Evolutionary conservation across 2,329 filamentous ascomycete species (phyloP), one percentile per base, ranked within the genome.

Genomic region (Colletotrichum eleusines): DNA sequence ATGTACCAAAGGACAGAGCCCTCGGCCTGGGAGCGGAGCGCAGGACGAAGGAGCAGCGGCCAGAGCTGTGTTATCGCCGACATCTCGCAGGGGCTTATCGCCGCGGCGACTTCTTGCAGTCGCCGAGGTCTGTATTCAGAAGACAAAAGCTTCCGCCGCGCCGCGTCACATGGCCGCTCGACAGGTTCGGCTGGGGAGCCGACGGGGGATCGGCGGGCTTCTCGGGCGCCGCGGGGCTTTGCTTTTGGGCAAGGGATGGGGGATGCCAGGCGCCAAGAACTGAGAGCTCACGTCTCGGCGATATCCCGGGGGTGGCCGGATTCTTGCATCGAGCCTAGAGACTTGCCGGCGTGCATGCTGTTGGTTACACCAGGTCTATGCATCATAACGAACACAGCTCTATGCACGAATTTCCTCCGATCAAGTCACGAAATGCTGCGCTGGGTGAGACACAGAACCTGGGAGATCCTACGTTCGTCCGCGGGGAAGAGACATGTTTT

Each of bases 241-340:
- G 46, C 46, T 23, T 26, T 20, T 23, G 20, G 20, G n/a, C 42
- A 23, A 14, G 20, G 3, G 14, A 8, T 38, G 33, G 38, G n/a
- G 55, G 31, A 38, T 23, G 55, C 46, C 23, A 53, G 58, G 40
- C 58, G 44, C 68, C 68, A 58, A 68, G 64, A 48, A 28, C 20
- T n/a, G n/a, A 31, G 42, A 60, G 38, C 33, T 61, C 60, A 46
- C 65, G 60, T 50, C 55, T 70, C 69, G 69, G 69, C 12, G 69
- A 72, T 72, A 72, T 64, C 54, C 61, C 69, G 69, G 69, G 64
- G 60, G 35, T 46, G 44, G 33, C 69, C 53, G 69, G 58, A 9
- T 66, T 70, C 50, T 38, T 11, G 33, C 33, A 57, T 58, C 11
- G 23, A 18, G 38, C 28, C n/a, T 23, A 8, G 11, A 5, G 3